Base-by-base conservation (phyloP, 805 yeast species). In the Wickerhamiella sergipiensis region DNA sequence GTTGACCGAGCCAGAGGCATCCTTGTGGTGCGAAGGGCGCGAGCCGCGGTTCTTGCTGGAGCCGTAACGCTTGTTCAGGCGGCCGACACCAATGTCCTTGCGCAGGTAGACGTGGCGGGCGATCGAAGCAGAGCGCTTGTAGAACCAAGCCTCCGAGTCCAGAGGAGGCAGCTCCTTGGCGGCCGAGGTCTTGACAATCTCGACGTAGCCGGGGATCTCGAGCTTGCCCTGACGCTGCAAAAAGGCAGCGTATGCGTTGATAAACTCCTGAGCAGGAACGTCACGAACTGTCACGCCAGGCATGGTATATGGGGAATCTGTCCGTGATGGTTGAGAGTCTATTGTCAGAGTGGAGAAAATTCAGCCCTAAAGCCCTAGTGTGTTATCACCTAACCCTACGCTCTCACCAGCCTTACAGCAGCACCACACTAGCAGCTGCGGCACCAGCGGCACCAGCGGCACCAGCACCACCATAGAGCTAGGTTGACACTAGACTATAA, bases 251-350 rank as follows among this genome's bases (percentile, higher is more conserved):
- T 92, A 92, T 77, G 97, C 95, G 81, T 87, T 88, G 77, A 92
- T 90, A 80, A 92, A 92, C 64, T 86, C 94, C 85, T 92, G 97
- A 76, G 98, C 98, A 78, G 97, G 96, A 78, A 92, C 98, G 97
- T 92, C 98, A 85, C 96, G 88, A 68, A 57, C 64, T 49, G 59
- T 58, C 66, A 67, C 59, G 56, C 62, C 61, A 51, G 62, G 55
- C 63, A 60, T 60, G 50, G 49, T 59, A 45, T 52, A 21, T 26
- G 39, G 39, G 22, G 47, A 45, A 17, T 29, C 33, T 23, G 39
- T 40, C 39, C 19, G n/a, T 29, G 21, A 18, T 10, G 39, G 18
- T 33, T 13, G 17, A 19, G 47, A 26, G 47, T 45, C 29, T 45
- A 45, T 45, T 43, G 46, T 21, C 18, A 18, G 47, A 26, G 39